Evolutionary conservation across 345 rosid genomes (phyloP).

Genomic region (Laguncularia racemosa): DNA sequence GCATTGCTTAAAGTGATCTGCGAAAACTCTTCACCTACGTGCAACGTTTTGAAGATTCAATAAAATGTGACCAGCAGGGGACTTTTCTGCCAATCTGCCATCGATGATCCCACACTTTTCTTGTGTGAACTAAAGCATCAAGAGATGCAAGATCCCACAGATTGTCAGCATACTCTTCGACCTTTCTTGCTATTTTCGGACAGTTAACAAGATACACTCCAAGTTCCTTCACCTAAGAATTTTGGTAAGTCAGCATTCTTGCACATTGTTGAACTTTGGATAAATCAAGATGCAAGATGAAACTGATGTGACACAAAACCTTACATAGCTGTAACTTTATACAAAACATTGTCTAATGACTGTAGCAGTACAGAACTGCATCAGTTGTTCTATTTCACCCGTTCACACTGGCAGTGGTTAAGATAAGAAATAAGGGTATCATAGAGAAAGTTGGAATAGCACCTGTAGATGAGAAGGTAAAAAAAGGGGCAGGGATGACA

Average conservation of each 20-base stretch:
- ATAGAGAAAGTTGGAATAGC: no score
- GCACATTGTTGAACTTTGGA: not conserved
- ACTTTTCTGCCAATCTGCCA: constrained; percentile 72
- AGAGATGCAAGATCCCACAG: constrained; percentile 62
- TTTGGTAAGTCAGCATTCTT: constrained; percentile 4
- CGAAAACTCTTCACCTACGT: constrained; percentile 23
- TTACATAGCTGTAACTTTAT: no score
- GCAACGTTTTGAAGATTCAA: constrained; percentile 42
- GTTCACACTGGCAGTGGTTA: no score
- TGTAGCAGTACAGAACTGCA: no score
- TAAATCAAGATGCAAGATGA: no score
- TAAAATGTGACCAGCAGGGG: constrained; percentile 93
- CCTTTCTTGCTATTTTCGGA: constrained; percentile 41
- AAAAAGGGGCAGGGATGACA: no score
- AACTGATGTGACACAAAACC: no score
- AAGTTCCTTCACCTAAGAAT: constrained; percentile 69
- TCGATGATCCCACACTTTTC: constrained; percentile 43
- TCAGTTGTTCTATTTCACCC: no score
- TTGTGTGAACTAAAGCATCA: constrained; percentile 43
- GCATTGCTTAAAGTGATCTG: not conserved
- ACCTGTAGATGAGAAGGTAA: no score
- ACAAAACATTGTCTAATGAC: no score
- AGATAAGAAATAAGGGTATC: no score
- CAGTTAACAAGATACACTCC: constrained; percentile 75
- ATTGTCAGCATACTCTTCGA: constrained; percentile 53